These are phyloP conservation scores for Henckelia pumila DNA, from an alignment of 257 asterid species.

Conservation along the genomic window DNA sequence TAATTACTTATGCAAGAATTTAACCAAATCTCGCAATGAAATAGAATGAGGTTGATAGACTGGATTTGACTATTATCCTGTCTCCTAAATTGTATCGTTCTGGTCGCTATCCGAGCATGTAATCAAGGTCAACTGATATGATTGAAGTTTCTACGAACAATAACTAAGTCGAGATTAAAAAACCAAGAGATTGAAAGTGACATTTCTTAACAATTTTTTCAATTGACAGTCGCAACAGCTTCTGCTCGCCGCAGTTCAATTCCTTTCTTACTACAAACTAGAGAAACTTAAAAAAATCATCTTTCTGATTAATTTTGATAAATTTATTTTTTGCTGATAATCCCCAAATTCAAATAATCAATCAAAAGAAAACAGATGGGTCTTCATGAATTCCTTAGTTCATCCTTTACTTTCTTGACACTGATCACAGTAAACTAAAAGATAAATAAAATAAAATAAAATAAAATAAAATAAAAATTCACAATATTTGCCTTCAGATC, in stretches of 20 bases:
- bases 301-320: constrained; percentile 4
- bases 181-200: constrained; percentile 8
- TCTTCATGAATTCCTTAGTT: constrained; percentile 25
- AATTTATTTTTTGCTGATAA: background rate
- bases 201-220: constrained; percentile 7
- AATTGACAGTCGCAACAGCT: constrained; percentile 4
- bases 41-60: background rate
- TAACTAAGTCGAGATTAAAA: background rate
- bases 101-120: background rate
- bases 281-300: constrained; percentile 24
- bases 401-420: constrained; percentile 17
- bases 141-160: background rate
- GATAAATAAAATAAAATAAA: background rate
- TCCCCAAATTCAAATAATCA: constrained; percentile 20
- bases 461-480: background rate
- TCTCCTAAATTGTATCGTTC: background rate
- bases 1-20: background rate
- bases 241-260: background rate
- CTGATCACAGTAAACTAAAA: constrained; percentile 19
- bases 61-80: background rate
- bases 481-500: constrained; percentile 32
- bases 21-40: constrained; percentile 8
- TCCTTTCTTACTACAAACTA: constrained; percentile 25
- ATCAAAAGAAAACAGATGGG: constrained; percentile 24
- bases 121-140: constrained; percentile 3